Percentiles rank a stretch among this genome's conserved stretches.
Conservation (phyloP, 192 early-diverging fungal species). For the Mortierella antarctica region DNA sequence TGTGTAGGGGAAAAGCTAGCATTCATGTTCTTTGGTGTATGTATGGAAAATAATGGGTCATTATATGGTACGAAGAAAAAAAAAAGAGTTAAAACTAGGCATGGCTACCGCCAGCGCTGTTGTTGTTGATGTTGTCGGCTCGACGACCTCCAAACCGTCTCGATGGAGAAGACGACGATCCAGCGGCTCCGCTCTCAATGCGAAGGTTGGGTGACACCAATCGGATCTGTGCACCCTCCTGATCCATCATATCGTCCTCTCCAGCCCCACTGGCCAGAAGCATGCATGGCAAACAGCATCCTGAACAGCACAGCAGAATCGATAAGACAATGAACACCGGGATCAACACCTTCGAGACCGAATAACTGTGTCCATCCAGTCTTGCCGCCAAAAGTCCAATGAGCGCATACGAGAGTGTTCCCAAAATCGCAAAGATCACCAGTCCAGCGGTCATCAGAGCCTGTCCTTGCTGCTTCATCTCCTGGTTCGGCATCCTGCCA, state of each 20-base stretch:
- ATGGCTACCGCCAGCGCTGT: too few relatives aligned
- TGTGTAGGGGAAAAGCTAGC: too few relatives aligned
- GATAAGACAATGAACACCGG: conserved; percentile 76
- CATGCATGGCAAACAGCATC: conserved; percentile 69
- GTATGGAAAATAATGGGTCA: too few relatives aligned
- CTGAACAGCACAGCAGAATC: conserved; percentile 65
- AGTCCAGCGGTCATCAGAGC: conserved; percentile 57
- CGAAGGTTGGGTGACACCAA: conserved; percentile 52
- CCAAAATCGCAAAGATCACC: conserved; percentile 60
- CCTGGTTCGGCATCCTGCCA: conserved; percentile 52
- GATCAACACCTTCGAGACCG: conserved; percentile 68
- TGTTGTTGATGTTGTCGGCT: too few relatives aligned
- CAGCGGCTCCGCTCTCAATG: conserved; percentile 18
- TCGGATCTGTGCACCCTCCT: conserved; percentile 38
- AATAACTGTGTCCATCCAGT: conserved; percentile 52
- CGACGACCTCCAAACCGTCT: too few relatives aligned
- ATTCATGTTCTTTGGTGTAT: too few relatives aligned
- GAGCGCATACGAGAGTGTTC: conserved; percentile 42
- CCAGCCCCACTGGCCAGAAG: conserved; percentile 51
- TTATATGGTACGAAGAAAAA: too few relatives aligned
- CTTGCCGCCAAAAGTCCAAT: conserved; percentile 51
- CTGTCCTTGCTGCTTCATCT: conserved; percentile 59
- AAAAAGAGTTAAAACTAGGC: too few relatives aligned
- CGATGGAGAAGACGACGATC: too few relatives aligned
- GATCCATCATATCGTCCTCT: conserved; percentile 56